Base-by-base conservation (phyloP, 2,329 filamentous ascomycete genomes). In the Paraphoma chrysanthemicola region DNA sequence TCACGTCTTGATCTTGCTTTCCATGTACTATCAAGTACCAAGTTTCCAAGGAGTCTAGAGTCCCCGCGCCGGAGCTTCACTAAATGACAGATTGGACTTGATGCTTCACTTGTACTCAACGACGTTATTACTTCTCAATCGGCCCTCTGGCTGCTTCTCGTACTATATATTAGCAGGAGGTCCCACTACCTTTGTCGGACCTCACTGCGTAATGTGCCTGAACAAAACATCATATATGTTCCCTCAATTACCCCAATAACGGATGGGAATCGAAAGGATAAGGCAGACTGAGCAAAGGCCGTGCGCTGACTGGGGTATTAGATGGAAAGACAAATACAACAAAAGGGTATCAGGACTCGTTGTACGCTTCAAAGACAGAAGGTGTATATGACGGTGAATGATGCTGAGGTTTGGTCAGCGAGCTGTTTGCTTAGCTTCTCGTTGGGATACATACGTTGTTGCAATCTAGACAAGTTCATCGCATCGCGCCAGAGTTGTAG, bases 321-420 rank as follows among this genome's bases (percentile, higher is more conserved):
- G 48, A 46, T 60, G 45, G 60, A 55, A 54, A 54, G 43, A 57
- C 58, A 62, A 63, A 56, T 58, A 60, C 54, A 67, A 56, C 48
- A 66, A 67, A 58, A 51, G 72, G 72, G 72, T 74, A 73, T 73
- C 70, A 65, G 64, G 36, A 63, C 58, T 66, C 57, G 60, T 66
- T 63, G 49, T 59, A 63, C 57, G 62, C 58, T 64, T 55, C 56
- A 53, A 62, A 68, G 53, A 14, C 28, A 53, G 38, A 23, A 11
- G 54, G 31, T 38, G 55, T 66, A 53, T 61, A 51, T 60, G 46
- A 48, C 47, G 50, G 49, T 46, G 53, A 57, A 57, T 33, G 28
- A 51, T 56, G 55, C 62, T 64, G 33, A 23, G 23, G 23, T 23
- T 23, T 23, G 23, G 23, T 23, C 23, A 23, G 23, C 23, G 23